A percentile compares a stretch with the other conserved stretches of the same genome.
phyloP scores from a whole-genome alignment of 2,329 filamentous ascomycete species.

The Nothophaeocryptopus gaeumannii region DNA sequence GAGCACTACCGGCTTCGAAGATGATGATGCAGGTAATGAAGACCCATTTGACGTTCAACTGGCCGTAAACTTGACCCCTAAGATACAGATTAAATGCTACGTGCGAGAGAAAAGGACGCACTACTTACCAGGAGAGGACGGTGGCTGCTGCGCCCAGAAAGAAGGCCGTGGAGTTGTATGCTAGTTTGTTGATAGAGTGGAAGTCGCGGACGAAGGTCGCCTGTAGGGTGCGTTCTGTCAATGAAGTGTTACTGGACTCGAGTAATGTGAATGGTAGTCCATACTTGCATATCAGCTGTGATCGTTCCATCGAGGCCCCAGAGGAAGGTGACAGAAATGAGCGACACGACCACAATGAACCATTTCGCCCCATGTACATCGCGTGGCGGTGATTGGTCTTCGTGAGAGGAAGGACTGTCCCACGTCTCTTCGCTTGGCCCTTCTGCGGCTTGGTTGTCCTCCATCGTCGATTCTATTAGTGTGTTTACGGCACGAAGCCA shows the following conservation, averaged over 20 bases:
- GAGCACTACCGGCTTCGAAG: conserved; percentile 30
- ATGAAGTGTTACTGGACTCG: too few species aligned
- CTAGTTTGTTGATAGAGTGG: conserved; percentile 3
- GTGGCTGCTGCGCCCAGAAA: conserved; percentile 6
- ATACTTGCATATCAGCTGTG: conserved; percentile 11
- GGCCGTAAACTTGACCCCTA: conserved; percentile 10
- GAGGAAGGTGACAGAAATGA: conserved; percentile 7
- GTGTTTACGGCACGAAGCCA: not conserved
- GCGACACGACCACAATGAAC: conserved; percentile 6
- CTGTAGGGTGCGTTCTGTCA: too few species aligned
- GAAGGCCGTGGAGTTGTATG: conserved; percentile 9
- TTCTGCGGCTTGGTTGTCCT: not conserved
- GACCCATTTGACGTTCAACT: conserved; percentile 10
- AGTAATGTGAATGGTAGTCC: too few species aligned
- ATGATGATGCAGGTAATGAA: conserved; percentile 17
- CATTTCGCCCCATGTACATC: conserved; percentile 12
- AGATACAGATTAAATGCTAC: not conserved
- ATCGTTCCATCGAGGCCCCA: conserved; percentile 11
- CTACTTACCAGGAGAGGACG: conserved; percentile 10
- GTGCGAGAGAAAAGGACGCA: too few species aligned
- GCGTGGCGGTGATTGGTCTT: conserved; percentile 1
- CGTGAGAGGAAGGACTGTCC: conserved; percentile 3
- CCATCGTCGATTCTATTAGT: not conserved
- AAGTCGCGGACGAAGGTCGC: conserved; percentile 7
- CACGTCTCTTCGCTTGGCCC: not conserved